These are phyloP conservation scores for Raffaelea arxii DNA, from an alignment of 2,329 filamentous ascomycete genomes.

Conservation along the genomic window DNA sequence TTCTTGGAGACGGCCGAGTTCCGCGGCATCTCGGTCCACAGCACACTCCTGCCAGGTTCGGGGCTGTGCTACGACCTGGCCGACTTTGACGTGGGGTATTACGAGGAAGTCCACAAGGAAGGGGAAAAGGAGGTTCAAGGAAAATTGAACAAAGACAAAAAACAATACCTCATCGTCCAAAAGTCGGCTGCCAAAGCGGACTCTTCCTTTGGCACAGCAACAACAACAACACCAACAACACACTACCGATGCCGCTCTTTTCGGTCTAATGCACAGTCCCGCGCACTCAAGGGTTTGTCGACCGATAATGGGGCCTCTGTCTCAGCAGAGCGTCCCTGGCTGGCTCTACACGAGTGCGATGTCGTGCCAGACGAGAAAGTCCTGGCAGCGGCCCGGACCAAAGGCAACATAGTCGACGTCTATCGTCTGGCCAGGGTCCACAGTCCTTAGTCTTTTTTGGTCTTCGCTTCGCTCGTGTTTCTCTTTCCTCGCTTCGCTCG, in stretches of 20 bases:
- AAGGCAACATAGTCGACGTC: slow-evolving; percentile 4
- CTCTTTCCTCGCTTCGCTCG: too few species aligned
- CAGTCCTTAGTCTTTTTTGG: too few species aligned
- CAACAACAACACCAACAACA: too few species aligned
- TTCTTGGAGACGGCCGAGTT: slow-evolving; percentile 24
- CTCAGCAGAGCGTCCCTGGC: slow-evolving; percentile 10
- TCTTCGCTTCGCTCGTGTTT: too few species aligned
- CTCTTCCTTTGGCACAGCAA: too few species aligned
- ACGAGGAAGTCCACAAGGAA: too few species aligned
- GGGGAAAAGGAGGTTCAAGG: too few species aligned
- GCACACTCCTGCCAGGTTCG: slow-evolving; percentile 16
- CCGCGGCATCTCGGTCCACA: slow-evolving; percentile 21
- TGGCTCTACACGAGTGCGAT: slow-evolving; percentile 9
- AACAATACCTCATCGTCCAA: too few species aligned
- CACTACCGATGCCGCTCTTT: too few species aligned
- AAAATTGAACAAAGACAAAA: too few species aligned
- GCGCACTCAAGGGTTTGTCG: slow-evolving; percentile 14
- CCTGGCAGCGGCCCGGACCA: neutral
- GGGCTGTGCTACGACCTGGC: slow-evolving; percentile 15
- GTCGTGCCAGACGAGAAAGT: neutral
- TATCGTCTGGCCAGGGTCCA: neutral
- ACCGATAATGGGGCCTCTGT: slow-evolving; percentile 11
- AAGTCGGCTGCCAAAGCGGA: too few species aligned
- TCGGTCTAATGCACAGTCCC: slow-evolving; percentile 16
- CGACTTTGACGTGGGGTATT: slow-evolving; percentile 14